Evolutionary conservation across 768 basidiomycete species (phyloP).

Genomic region (Termitomyces sp.): DNA sequence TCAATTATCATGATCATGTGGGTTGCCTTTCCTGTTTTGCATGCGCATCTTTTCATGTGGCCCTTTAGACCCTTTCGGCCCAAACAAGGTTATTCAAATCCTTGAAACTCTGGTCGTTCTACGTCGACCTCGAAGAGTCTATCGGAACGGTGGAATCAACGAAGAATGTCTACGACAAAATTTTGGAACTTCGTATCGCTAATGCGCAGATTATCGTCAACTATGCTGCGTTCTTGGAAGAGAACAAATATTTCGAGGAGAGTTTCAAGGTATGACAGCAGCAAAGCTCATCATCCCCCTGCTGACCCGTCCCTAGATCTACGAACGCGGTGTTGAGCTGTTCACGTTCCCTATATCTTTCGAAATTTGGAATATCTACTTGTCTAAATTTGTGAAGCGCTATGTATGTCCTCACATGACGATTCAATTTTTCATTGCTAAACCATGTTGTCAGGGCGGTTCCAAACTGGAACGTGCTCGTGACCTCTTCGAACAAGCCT

Average conservation of each 20-base stretch:
- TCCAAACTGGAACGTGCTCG: conserved; percentile 93
- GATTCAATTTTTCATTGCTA: neutral
- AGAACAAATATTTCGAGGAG: conserved; percentile 97
- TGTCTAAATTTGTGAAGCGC: conserved; percentile 95
- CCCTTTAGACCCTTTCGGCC: conserved; percentile 63
- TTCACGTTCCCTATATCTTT: conserved; percentile 98
- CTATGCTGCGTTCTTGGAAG: conserved; percentile 94
- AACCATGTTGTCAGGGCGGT: conserved; percentile 55
- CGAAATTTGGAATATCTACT: conserved; percentile 98
- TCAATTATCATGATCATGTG: conserved; percentile 95
- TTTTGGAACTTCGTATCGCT: conserved; percentile 92
- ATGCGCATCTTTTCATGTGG: neutral
- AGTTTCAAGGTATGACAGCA: conserved; percentile 76
- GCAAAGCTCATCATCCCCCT: conserved; percentile 1
- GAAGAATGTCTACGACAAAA: conserved; percentile 93
- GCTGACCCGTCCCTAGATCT: conserved; percentile 48
- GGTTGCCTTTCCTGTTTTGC: conserved; percentile 9
- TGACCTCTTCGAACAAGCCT: conserved; percentile 95
- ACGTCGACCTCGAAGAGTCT: conserved; percentile 95
- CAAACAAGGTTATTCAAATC: conserved; percentile 96
- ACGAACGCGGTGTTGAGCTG: conserved; percentile 93
- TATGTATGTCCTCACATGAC: conserved; percentile 54
- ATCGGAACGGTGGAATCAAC: conserved; percentile 90
- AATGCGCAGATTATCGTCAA: conserved; percentile 98
- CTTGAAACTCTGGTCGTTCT: conserved; percentile 98